Conservation (phyloP, 257 asterid genomes). For the Solanum corneliomulleri region DNA sequence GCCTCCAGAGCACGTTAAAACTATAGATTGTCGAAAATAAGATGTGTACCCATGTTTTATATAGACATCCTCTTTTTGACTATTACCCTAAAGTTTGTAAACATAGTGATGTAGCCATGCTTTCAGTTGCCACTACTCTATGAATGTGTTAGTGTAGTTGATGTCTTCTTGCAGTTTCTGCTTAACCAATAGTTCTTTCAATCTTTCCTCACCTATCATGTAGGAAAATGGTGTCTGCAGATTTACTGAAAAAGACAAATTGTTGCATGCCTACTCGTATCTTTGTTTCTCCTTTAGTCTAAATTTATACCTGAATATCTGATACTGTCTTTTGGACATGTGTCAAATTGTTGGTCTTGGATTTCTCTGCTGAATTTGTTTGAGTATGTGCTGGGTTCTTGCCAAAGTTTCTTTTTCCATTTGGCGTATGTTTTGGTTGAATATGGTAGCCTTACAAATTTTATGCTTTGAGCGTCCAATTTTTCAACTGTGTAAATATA, state of each 20-base stretch:
- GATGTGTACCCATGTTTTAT: neutral
- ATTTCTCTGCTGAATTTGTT: neutral
- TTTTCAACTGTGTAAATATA: neutral
- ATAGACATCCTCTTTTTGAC: neutral
- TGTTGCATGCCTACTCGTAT: neutral
- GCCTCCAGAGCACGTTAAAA: neutral
- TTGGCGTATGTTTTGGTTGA: neutral
- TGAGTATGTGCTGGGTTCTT: neutral
- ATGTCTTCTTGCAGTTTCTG: neutral
- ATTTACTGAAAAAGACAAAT: neutral
- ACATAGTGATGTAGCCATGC: neutral
- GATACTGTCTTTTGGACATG: neutral
- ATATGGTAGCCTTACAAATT: neutral
- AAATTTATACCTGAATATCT: neutral
- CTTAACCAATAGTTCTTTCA: neutral
- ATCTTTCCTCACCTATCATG: neutral
- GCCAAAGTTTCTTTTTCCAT: neutral
- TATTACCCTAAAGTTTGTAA: neutral
- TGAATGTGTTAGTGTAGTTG: neutral
- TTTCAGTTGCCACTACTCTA: neutral
- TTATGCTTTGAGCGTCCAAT: neutral
- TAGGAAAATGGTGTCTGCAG: neutral
- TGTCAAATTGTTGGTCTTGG: neutral
- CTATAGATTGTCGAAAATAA: neutral
- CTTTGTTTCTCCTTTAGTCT: neutral